Conservation (phyloP, 2,329 filamentous ascomycete species). For the Xylariaceae sp. region DNA sequence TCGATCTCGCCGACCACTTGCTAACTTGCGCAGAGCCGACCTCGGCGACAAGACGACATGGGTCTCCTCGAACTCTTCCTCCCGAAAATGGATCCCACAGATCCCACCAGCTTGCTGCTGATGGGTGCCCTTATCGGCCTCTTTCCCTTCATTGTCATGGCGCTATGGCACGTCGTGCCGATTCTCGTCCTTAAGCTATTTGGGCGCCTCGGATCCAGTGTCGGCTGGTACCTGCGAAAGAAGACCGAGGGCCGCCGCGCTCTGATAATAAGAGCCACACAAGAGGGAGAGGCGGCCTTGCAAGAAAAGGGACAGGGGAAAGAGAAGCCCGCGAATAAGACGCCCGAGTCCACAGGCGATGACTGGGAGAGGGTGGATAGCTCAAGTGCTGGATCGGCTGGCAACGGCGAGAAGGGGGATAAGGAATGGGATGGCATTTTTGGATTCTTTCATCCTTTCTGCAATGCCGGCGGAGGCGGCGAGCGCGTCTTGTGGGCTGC, state of each 20-base stretch:
- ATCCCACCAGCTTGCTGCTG: slow-evolving; percentile 20
- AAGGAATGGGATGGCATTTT: slow-evolving; percentile 77
- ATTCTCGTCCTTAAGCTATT: slow-evolving; percentile 35
- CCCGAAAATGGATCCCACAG: slow-evolving; percentile 29
- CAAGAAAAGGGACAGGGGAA: slow-evolving; percentile 29
- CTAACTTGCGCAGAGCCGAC: too few relatives aligned
- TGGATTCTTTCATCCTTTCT: slow-evolving; percentile 97
- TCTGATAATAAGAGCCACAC: slow-evolving; percentile 49
- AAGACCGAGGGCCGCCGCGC: slow-evolving; percentile 58
- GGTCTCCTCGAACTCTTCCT: slow-evolving; percentile 3
- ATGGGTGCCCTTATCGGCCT: slow-evolving; percentile 25
- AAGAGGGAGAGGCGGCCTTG: slow-evolving; percentile 36
- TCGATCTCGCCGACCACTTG: too few relatives aligned
- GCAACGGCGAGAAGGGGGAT: slow-evolving; percentile 37
- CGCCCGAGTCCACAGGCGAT: slow-evolving; percentile 36
- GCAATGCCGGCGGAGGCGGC: slow-evolving; percentile 93
- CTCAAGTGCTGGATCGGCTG: slow-evolving; percentile 32
- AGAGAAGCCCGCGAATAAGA: slow-evolving; percentile 8
- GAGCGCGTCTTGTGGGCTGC: slow-evolving; percentile 96
- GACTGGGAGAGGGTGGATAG: slow-evolving; percentile 67
- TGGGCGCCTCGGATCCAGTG: slow-evolving; percentile 34
- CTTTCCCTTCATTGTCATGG: slow-evolving; percentile 25
- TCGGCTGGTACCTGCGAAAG: slow-evolving; percentile 58
- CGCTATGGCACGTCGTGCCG: slow-evolving; percentile 29
- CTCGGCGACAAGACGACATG: too few relatives aligned